Percentiles rank a stretch among this genome's conserved stretches.
phyloP scores from a whole-genome alignment of 345 rosid genomes.

The Anacardium occidentale region DNA sequence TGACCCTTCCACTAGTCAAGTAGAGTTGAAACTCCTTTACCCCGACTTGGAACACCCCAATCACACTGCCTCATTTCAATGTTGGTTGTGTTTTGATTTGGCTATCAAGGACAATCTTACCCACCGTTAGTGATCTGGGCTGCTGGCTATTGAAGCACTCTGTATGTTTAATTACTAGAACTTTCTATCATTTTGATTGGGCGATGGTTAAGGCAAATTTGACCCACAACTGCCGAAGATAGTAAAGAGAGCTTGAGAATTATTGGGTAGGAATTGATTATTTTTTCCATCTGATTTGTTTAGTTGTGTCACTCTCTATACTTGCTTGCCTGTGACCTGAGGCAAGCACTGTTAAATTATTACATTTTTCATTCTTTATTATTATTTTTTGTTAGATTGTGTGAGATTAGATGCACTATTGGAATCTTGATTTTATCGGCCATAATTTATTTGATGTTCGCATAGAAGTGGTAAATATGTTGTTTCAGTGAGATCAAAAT shows the following conservation, averaged over 20 bases:
- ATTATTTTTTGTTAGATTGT: slow-evolving; percentile 5
- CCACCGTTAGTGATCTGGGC: not conserved
- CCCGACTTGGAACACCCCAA: not conserved
- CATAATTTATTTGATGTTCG: not conserved
- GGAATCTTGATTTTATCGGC: not conserved
- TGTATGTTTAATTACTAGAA: not conserved
- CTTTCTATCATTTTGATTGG: not conserved
- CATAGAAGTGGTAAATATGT: not conserved
- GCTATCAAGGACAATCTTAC: not conserved
- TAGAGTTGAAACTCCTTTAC: slow-evolving; percentile 1
- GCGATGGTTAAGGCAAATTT: not conserved
- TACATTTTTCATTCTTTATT: slow-evolving; percentile 20
- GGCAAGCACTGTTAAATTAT: slow-evolving; percentile 2
- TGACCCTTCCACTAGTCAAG: slow-evolving; percentile 17
- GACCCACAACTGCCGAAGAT: not conserved
- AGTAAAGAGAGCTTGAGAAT: not conserved
- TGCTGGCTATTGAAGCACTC: not conserved
- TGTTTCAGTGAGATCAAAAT: not conserved
- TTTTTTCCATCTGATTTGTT: not conserved
- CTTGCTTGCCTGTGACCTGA: slow-evolving; percentile 1
- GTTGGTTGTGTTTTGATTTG: not conserved
- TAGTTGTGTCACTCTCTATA: not conserved
- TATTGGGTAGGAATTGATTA: slow-evolving; percentile 1
- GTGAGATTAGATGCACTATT: slow-evolving; percentile 4
- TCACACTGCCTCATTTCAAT: not conserved